These are phyloP conservation scores for Stereum hirsutum DNA, from an alignment of 1,284 basidiomycete species.

Conservation along the genomic window DNA sequence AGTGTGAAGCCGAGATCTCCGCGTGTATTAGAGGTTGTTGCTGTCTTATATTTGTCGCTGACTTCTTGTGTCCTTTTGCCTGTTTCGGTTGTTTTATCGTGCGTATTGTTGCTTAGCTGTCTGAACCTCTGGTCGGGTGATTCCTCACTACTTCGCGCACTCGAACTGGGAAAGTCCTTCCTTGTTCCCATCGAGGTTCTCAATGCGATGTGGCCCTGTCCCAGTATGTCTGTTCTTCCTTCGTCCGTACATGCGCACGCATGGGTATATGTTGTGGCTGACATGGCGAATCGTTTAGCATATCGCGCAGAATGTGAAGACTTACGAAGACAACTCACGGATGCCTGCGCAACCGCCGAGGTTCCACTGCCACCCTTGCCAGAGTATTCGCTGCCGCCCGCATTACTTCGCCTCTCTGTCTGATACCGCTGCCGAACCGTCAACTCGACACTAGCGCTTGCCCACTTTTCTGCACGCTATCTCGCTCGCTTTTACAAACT, in stretches of 20 bases:
- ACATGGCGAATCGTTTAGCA: background rate
- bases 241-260: background rate
- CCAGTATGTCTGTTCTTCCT: constrained; percentile 29
- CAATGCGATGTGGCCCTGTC: constrained; percentile 63
- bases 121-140: constrained; percentile 60
- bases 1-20: no score
- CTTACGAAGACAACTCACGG: background rate
- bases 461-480: no score
- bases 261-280: background rate
- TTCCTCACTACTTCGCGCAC: constrained; percentile 40
- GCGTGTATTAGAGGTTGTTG: no score
- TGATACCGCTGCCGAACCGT: no score
- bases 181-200: constrained; percentile 55
- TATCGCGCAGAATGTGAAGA: constrained; percentile 1
- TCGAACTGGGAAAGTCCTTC: constrained; percentile 61
- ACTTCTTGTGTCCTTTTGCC: background rate
- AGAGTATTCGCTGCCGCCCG: constrained; percentile 1
- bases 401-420: background rate
- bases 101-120: no score
- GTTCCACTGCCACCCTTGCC: background rate
- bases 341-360: background rate
- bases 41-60: no score
- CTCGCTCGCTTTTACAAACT: no score
- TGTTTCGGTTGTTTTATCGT: constrained; percentile 9
- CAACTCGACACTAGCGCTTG: no score